phyloP scores from a whole-genome alignment of 495 filamentous ascomycete genomes.

The Neurospora sp. region DNA sequence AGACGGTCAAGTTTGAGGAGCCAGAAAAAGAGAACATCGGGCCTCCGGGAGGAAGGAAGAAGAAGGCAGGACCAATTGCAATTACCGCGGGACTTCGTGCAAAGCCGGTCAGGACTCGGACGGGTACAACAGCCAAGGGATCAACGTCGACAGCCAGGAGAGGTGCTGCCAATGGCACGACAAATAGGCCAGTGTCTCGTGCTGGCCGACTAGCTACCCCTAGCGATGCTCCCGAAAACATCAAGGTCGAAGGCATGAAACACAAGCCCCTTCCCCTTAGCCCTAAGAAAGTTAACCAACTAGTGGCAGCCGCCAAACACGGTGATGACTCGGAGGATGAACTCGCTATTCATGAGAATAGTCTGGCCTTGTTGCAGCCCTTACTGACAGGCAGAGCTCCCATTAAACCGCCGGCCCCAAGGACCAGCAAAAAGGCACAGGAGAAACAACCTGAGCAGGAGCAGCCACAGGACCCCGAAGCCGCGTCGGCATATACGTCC shows the following conservation, averaged over 20 bases:
- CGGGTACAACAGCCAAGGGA: background rate
- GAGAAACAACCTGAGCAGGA: background rate
- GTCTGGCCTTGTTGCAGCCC: slow-evolving; percentile 27
- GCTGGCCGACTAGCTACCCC: background rate
- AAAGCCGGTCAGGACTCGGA: slow-evolving; percentile 30
- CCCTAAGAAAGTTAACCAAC: slow-evolving; percentile 48
- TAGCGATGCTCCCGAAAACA: slow-evolving; percentile 10
- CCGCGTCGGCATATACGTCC: slow-evolving; percentile 25
- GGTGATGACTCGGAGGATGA: slow-evolving; percentile 39
- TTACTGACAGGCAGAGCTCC: slow-evolving; percentile 34
- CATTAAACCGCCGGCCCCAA: slow-evolving; percentile 19
- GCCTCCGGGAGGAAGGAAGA: slow-evolving; percentile 18
- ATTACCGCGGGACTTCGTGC: slow-evolving; percentile 30
- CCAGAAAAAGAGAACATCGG: slow-evolving; percentile 46
- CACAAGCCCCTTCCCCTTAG: slow-evolving; percentile 30
- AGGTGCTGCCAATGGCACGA: background rate
- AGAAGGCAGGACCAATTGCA: slow-evolving; percentile 18
- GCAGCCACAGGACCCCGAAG: background rate
- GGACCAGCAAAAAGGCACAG: slow-evolving; percentile 9
- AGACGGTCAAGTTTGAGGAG: slow-evolving; percentile 47
- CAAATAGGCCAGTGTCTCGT: background rate
- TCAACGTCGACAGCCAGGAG: background rate
- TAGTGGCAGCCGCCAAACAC: slow-evolving; percentile 20
- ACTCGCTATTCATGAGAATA: slow-evolving; percentile 40
- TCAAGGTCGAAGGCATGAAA: slow-evolving; percentile 14